A percentile compares a stretch with the other conserved stretches of the same genome.
Evolutionary conservation across 208 protist species (phyloP).

Genomic region (Leishmania major): DNA sequence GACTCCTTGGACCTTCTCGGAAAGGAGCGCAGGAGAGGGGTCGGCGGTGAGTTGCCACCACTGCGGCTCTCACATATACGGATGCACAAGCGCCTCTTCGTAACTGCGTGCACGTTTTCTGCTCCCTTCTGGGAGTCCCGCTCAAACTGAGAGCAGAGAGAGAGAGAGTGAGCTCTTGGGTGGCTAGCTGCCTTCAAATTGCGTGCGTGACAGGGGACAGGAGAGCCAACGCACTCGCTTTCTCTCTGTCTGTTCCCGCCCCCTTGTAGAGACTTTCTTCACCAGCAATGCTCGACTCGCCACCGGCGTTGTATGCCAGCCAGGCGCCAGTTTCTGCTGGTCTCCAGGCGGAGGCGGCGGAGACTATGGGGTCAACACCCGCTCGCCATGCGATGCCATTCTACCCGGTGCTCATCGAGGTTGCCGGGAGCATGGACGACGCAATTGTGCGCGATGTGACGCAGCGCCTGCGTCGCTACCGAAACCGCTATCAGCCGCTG

Average conservation of each 20-base stretch:
- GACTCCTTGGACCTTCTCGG: neutral
- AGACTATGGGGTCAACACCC: neutral
- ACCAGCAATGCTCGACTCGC: neutral
- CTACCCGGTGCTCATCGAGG: conserved; percentile 33
- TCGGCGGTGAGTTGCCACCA: neutral
- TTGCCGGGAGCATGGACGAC: conserved; percentile 62
- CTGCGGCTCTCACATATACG: neutral
- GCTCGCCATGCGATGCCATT: neutral
- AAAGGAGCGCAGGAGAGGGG: neutral
- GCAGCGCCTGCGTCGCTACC: conserved; percentile 52
- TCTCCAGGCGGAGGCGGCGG: neutral
- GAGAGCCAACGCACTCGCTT: neutral
- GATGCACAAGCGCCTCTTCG: neutral
- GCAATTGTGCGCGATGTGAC: conserved; percentile 28
- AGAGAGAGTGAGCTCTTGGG: neutral
- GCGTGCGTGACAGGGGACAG: neutral
- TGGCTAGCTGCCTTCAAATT: neutral
- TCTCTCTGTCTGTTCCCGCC: too few relatives aligned
- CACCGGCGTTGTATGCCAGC: neutral
- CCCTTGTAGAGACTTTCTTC: neutral
- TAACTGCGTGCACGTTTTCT: neutral
- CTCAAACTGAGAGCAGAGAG: neutral
- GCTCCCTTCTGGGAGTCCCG: neutral
- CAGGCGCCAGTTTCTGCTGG: neutral
- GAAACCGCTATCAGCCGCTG: conserved; percentile 65